A percentile compares a stretch with the other conserved stretches of the same genome.
Evolutionary conservation across 306 rosid species (phyloP).

Genomic region (Rosa chinensis): DNA sequence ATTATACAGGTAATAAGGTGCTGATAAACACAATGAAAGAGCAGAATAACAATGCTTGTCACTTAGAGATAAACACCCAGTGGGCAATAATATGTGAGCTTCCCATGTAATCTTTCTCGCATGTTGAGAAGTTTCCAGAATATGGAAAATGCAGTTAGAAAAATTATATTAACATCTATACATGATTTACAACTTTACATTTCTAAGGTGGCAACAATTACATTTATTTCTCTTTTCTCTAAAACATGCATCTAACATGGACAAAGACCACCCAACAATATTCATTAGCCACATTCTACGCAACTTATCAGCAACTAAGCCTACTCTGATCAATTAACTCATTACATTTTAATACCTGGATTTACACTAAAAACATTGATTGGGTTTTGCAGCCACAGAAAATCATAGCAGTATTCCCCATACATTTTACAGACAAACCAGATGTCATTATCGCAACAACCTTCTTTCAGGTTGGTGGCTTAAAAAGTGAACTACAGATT

Average conservation of each 20-base stretch:
- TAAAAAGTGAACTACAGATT: conserved; percentile 1
- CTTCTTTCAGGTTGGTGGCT: conserved; percentile 75
- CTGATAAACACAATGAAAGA: background rate
- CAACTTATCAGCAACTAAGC: background rate
- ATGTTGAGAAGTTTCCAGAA: background rate
- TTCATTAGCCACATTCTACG: background rate
- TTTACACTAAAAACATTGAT: conserved; percentile 18
- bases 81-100: background rate
- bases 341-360: conserved; percentile 18
- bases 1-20: conserved; percentile 70
- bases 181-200: background rate
- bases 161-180: background rate
- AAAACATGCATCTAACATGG: background rate
- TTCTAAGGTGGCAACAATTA: background rate
- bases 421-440: conserved; percentile 67
- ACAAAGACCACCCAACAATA: background rate
- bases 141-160: background rate
- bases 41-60: background rate
- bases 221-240: background rate
- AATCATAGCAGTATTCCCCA: conserved; percentile 74
- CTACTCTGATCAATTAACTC: background rate
- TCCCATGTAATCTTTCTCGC: background rate
- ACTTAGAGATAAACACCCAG: background rate
- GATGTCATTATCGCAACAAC: conserved; percentile 80
- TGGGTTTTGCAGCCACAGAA: conserved; percentile 59